These are phyloP conservation scores for Peziza echinospora DNA, from an alignment of 495 filamentous ascomycete species.

Conservation along the genomic window DNA sequence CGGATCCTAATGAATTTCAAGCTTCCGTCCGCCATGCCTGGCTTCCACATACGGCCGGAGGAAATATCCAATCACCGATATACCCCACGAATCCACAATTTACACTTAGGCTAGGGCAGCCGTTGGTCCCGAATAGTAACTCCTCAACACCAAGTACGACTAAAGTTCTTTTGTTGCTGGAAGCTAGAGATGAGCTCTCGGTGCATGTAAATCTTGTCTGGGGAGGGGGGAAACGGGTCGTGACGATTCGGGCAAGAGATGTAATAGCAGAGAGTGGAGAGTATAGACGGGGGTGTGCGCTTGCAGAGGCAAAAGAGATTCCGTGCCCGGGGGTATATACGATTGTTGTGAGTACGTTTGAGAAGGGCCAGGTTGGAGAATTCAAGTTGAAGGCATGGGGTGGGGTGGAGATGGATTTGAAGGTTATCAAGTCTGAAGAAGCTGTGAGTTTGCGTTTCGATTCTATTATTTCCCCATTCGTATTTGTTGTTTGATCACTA, in stretches of 20 bases:
- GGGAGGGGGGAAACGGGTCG: conserved; percentile 47
- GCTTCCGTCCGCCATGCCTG: conserved; percentile 38
- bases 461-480: conserved; percentile 5
- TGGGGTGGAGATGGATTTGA: conserved; percentile 29
- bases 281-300: conserved; percentile 56
- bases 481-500: too few species aligned
- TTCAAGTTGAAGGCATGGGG: conserved; percentile 55
- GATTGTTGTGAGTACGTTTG: conserved; percentile 71
- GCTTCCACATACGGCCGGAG: conserved; percentile 61
- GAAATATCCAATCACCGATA: conserved; percentile 48
- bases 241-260: conserved; percentile 45
- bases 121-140: too few species aligned
- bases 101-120: conserved; percentile 28
- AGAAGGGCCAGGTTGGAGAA: conserved; percentile 46
- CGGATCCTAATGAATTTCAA: conserved; percentile 33
- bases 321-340: conserved; percentile 52
- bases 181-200: conserved; percentile 38
- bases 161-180: conserved; percentile 46
- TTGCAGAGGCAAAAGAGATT: conserved; percentile 29
- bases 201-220: conserved; percentile 71
- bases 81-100: conserved; percentile 81
- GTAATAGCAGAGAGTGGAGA: conserved; percentile 62
- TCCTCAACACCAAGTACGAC: conserved; percentile 23
- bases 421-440: conserved; percentile 37
- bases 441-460: conserved; percentile 34